These are phyloP conservation scores for Tuctoria greenei DNA, from an alignment of 176 grass and related monocot species.

Conservation along the genomic window DNA sequence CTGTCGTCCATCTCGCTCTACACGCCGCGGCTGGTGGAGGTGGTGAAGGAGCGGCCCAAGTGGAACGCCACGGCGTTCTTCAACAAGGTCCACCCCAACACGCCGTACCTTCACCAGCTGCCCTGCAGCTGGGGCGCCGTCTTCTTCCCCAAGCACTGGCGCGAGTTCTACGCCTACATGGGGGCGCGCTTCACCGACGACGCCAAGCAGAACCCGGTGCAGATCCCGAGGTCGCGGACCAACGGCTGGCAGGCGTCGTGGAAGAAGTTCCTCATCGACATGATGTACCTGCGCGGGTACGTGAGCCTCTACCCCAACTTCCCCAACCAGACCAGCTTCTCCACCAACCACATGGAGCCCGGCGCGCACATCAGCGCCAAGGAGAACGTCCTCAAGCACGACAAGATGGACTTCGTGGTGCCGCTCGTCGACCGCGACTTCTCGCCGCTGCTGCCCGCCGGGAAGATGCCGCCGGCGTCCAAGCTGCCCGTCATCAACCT, in stretches of 20 bases:
- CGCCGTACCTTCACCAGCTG: constrained; percentile 91
- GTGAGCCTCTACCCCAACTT: constrained; percentile 90
- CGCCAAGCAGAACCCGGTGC: constrained; percentile 83
- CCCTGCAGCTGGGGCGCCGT: constrained; percentile 99
- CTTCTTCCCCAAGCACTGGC: constrained; percentile 99
- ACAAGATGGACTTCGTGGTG: constrained; percentile 79
- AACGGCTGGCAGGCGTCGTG: constrained; percentile 97
- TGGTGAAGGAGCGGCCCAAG: constrained; percentile 73
- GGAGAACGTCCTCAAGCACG: constrained; percentile 70
- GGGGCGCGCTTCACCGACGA: constrained; percentile 74
- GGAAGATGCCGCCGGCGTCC: constrained; percentile 85
- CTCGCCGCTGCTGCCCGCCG: constrained; percentile 54
- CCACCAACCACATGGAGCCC: constrained; percentile 99
- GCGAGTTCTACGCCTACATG: constrained; percentile 99
- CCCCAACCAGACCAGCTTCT: constrained; percentile 91
- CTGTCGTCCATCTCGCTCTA: constrained; percentile 92
- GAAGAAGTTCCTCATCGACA: constrained; percentile 99
- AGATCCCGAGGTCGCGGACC: constrained; percentile 85
- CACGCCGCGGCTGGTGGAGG: constrained; percentile 90
- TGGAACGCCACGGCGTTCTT: constrained; percentile 92
- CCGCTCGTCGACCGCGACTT: constrained; percentile 81
- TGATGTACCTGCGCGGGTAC: constrained; percentile 95
- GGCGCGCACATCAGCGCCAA: constrained; percentile 94
- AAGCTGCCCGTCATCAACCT: constrained; percentile 87
- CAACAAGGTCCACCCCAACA: constrained; percentile 68